A percentile compares a stretch with the other conserved stretches of the same genome.
These are phyloP conservation scores for Coniophora puteana DNA, from an alignment of 1,284 basidiomycete species.

Conservation along the genomic window DNA sequence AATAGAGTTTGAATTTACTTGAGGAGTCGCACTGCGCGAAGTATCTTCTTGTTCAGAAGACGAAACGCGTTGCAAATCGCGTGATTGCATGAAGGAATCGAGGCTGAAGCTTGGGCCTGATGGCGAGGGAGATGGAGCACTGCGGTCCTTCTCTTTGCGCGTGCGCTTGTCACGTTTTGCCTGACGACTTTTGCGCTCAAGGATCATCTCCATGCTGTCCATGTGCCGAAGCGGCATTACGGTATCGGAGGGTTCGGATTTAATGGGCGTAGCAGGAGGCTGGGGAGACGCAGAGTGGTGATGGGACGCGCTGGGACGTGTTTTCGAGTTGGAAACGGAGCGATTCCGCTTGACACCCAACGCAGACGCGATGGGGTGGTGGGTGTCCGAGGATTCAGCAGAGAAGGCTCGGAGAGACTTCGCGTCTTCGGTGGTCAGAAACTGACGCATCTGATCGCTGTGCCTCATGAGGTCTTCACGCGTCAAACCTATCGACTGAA, in stretches of 20 bases:
- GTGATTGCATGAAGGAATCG: conserved; percentile 49
- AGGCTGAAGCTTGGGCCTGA: conserved; percentile 36
- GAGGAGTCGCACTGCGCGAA: conserved; percentile 19
- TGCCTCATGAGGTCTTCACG: conserved; percentile 63
- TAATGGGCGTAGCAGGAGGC: conserved; percentile 55
- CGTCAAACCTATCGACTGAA: conserved; percentile 64
- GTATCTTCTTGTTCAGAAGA: conserved; percentile 24
- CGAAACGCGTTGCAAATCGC: conserved; percentile 47
- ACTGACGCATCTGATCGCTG: conserved; percentile 71
- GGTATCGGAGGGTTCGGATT: conserved; percentile 51
- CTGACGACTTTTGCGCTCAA: conserved; percentile 60
- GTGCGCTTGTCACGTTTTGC: conserved; percentile 49
- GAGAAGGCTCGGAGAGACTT: conserved; percentile 40
- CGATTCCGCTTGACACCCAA: conserved; percentile 43
- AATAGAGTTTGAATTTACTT: conserved; percentile 26
- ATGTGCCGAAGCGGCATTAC: conserved; percentile 48
- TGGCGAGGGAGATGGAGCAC: conserved; percentile 47
- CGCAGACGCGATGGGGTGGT: conserved; percentile 33
- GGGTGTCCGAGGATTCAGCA: conserved; percentile 28
- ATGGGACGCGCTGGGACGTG: conserved; percentile 44
- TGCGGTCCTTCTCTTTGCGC: conserved; percentile 41
- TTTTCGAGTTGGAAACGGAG: conserved; percentile 50
- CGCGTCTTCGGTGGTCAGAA: conserved; percentile 52
- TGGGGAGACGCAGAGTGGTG: conserved; percentile 28
- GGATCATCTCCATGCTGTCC: conserved; percentile 69